Conservation (phyloP, 192 early-diverging fungal genomes). For the Oehlia diaphana region DNA sequence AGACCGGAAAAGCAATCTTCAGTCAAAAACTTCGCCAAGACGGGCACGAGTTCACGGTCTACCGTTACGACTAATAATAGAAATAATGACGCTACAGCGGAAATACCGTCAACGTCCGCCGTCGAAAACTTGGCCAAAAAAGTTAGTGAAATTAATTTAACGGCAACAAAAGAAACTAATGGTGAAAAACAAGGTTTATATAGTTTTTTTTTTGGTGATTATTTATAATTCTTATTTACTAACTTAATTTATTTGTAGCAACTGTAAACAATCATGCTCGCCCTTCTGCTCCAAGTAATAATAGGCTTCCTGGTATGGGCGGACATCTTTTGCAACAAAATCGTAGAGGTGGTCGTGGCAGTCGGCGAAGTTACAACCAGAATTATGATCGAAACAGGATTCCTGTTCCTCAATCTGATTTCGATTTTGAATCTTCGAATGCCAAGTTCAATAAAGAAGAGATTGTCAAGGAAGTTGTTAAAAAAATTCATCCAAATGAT, state of each 20-base stretch:
- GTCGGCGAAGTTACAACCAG: slow-evolving; percentile 42
- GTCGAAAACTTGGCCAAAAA: slow-evolving; percentile 58
- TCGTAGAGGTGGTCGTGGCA: slow-evolving; percentile 46
- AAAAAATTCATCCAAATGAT: slow-evolving; percentile 44
- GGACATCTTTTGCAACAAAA: slow-evolving; percentile 47
- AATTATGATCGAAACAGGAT: slow-evolving; percentile 41
- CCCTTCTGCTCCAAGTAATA: slow-evolving; percentile 35
- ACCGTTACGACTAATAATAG: slow-evolving; percentile 26
- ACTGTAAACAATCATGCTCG: slow-evolving; percentile 19
- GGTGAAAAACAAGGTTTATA: slow-evolving; percentile 5
- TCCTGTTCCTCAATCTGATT: slow-evolving; percentile 70
- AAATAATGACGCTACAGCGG: slow-evolving; percentile 40
- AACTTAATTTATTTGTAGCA: neutral
- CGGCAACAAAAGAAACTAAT: slow-evolving; percentile 26
- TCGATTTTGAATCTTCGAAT: slow-evolving; percentile 95
- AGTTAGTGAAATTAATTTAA: slow-evolving; percentile 53
- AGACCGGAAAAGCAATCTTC: slow-evolving; percentile 10
- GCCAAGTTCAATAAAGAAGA: slow-evolving; percentile 93
- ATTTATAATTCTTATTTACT: neutral
- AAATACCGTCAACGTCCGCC: slow-evolving; percentile 43
- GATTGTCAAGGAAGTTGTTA: slow-evolving; percentile 71
- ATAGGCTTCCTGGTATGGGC: slow-evolving; percentile 55
- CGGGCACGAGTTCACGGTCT: slow-evolving; percentile 18
- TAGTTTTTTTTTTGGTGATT: neutral
- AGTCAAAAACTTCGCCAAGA: slow-evolving; percentile 22